Conservation (phyloP, 2,329 filamentous ascomycete genomes). For the Zymoseptoria passerinii region DNA sequence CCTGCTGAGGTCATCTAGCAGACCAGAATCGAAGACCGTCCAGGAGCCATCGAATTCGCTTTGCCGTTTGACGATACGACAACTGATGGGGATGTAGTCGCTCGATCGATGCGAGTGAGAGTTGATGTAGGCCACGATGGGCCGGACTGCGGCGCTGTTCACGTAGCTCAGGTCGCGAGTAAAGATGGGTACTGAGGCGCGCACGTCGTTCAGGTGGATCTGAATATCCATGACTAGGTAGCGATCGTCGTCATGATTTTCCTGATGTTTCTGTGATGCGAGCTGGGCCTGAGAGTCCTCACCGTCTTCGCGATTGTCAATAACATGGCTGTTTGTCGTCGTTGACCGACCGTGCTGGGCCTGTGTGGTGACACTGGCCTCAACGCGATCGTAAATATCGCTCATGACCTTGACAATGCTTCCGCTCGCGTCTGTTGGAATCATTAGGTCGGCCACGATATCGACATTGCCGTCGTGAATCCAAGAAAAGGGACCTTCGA, state of each 20-base stretch:
- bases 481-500: slow-evolving; percentile 92
- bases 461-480: slow-evolving; percentile 96
- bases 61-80: slow-evolving; percentile 82
- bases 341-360: slow-evolving; percentile 8
- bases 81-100: slow-evolving; percentile 92
- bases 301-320: slow-evolving; percentile 18
- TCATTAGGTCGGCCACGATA: slow-evolving; percentile 91
- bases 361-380: slow-evolving; percentile 67
- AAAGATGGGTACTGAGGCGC: slow-evolving; percentile 86
- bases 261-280: slow-evolving; percentile 2
- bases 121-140: slow-evolving; percentile 98
- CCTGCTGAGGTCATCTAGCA: slow-evolving; percentile 87
- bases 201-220: slow-evolving; percentile 91
- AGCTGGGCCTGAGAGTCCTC: neutral
- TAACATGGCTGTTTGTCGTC: slow-evolving; percentile 12
- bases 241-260: slow-evolving; percentile 53
- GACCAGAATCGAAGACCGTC: slow-evolving; percentile 85
- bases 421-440: slow-evolving; percentile 79
- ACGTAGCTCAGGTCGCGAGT: slow-evolving; percentile 87
- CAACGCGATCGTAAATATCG: slow-evolving; percentile 94
- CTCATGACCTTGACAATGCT: slow-evolving; percentile 88
- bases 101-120: slow-evolving; percentile 53
- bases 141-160: slow-evolving; percentile 88
- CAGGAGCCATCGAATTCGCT: slow-evolving; percentile 91
- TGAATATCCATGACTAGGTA: slow-evolving; percentile 90